These are phyloP conservation scores for Ephemerocybe angulata DNA, from an alignment of 768 basidiomycete species.

Conservation along the genomic window DNA sequence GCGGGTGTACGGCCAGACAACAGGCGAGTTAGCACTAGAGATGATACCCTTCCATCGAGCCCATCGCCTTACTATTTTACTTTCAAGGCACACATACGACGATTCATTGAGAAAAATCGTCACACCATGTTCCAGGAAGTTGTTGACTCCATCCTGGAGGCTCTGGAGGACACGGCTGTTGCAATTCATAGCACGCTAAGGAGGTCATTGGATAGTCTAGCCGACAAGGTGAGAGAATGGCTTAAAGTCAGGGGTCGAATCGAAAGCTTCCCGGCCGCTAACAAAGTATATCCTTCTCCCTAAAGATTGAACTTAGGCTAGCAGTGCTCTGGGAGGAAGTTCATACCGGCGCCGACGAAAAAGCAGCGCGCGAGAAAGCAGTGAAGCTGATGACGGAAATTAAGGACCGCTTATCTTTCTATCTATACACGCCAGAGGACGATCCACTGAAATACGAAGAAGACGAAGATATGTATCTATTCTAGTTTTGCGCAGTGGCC, in stretches of 20 bases:
- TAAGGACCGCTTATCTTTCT: no score
- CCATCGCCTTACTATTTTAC: no score
- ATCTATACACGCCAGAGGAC: no score
- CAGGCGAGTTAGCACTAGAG: no score
- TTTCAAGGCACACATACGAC: no score
- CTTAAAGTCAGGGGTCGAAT: slow-evolving; percentile 1
- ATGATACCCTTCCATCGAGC: no score
- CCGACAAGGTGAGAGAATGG: slow-evolving; percentile 41
- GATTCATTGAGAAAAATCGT: no score
- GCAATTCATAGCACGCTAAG: slow-evolving; percentile 48
- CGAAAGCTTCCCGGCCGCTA: background rate
- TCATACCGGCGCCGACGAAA: slow-evolving; percentile 44
- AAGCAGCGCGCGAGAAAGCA: slow-evolving; percentile 33
- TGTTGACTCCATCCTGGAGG: slow-evolving; percentile 46
- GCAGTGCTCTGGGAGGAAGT: slow-evolving; percentile 59
- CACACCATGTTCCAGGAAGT: slow-evolving; percentile 46
- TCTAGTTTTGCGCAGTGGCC: no score
- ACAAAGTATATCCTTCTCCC: background rate
- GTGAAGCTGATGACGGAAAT: slow-evolving; percentile 35
- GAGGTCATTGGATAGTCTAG: slow-evolving; percentile 43
- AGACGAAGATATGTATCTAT: no score
- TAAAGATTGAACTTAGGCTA: slow-evolving; percentile 38
- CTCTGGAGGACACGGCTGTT: slow-evolving; percentile 43
- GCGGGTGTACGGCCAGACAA: no score
- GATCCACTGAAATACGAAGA: no score